These are phyloP conservation scores for Mycena galopus DNA, from an alignment of 768 basidiomycete genomes.

Conservation along the genomic window DNA sequence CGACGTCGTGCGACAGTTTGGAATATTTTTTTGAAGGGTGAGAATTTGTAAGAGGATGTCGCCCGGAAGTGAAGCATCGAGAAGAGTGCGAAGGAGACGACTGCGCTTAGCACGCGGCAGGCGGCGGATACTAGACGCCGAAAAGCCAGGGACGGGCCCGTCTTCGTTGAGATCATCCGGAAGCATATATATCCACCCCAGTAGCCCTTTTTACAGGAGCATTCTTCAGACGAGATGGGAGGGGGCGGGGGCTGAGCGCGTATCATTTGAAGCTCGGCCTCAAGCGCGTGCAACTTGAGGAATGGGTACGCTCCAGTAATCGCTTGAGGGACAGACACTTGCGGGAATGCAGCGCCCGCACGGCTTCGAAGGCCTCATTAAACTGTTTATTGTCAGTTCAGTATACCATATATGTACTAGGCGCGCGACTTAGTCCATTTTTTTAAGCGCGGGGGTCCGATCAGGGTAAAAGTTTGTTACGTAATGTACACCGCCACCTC, in stretches of 20 bases:
- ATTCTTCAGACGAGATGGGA: conserved; percentile 25
- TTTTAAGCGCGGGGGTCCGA: too few species aligned
- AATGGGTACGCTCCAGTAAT: conserved; percentile 84
- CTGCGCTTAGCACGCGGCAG: conserved; percentile 32
- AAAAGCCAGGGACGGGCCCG: conserved; percentile 50
- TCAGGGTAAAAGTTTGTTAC: too few species aligned
- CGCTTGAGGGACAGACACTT: conserved; percentile 84
- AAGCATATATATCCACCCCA: conserved; percentile 79
- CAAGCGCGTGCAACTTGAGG: conserved; percentile 85
- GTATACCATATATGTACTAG: conserved; percentile 9
- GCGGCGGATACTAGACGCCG: conserved; percentile 42
- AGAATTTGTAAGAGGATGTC: conserved; percentile 89
- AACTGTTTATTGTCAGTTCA: conserved; percentile 29
- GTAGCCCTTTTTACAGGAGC: conserved; percentile 64
- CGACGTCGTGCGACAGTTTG: conserved; percentile 84
- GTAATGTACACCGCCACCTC: too few species aligned
- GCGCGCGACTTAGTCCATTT: too few species aligned
- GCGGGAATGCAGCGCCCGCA: conserved; percentile 58
- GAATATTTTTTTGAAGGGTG: conserved; percentile 87
- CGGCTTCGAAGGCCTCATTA: conserved; percentile 48
- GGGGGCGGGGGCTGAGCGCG: conserved; percentile 53
- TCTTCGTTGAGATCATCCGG: conserved; percentile 55
- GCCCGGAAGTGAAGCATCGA: conserved; percentile 61
- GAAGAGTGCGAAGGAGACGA: conserved; percentile 32
- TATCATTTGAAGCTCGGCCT: conserved; percentile 82